These are phyloP conservation scores for Teunomyces funiuensis DNA, from an alignment of 805 yeast species.

Conservation along the genomic window DNA sequence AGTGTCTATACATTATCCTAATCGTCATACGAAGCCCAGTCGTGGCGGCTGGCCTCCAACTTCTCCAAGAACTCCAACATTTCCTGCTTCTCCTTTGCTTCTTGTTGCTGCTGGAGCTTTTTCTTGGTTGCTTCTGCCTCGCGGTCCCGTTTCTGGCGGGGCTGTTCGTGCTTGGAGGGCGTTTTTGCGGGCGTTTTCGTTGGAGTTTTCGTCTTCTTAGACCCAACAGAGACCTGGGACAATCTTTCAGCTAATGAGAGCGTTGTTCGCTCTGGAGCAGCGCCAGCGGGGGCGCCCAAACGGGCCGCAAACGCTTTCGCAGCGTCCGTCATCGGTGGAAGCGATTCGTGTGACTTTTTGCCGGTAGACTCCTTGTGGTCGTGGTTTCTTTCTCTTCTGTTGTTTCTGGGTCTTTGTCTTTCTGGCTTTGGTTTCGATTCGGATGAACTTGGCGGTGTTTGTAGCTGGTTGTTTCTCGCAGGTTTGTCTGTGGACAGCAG, in stretches of 20 bases:
- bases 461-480: not conserved
- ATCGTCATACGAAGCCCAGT: conserved; percentile 37
- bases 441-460: conserved; percentile 4
- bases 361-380: too few species aligned
- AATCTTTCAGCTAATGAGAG: not conserved
- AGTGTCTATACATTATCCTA: conserved; percentile 9
- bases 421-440: conserved; percentile 1
- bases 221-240: not conserved
- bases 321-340: conserved; percentile 30
- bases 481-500: conserved; percentile 10
- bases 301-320: conserved; percentile 34
- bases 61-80: conserved; percentile 28
- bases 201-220: not conserved
- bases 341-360: conserved; percentile 11
- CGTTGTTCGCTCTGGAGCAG: not conserved
- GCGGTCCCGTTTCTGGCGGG: conserved; percentile 1
- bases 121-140: not conserved
- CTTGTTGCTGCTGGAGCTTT: conserved; percentile 10
- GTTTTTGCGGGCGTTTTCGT: too few species aligned
- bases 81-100: conserved; percentile 16
- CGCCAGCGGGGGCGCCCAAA: conserved; percentile 15
- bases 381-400: not conserved
- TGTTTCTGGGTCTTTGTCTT: too few species aligned
- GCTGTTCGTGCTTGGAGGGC: conserved; percentile 6
- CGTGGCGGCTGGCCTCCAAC: conserved; percentile 26